Base-by-base conservation (phyloP, 306 rosid genomes). In the Lotus japonicus region DNA sequence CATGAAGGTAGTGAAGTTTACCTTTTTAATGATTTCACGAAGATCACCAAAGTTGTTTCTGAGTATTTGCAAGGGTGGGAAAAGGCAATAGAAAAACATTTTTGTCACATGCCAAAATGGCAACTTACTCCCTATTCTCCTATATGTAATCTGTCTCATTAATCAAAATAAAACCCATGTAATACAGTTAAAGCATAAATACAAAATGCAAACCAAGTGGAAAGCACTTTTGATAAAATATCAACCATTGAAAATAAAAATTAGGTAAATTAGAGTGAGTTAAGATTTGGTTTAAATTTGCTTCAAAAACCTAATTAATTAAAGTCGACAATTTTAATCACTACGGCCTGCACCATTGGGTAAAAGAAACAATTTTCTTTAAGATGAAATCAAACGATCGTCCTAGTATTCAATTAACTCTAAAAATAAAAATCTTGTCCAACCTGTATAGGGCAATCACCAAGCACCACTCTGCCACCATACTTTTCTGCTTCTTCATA, bases 361-460 rank as follows among this genome's bases (percentile, higher is more conserved):
- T n/a, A n/a, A n/a, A n/a, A n/a, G n/a, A n/a, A n/a, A n/a, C n/a
- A 28, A 4, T 13, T 13, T 12, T 7, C 36, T 44, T 36, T n/a
- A 19, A 41, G 9, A 66, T 44, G 28, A 38, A 38, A 38, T 38
- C 42, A 38, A 9, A 38, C 7, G 42, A 35, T 38, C 42, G 7
- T 38, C 42, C 11, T 3, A 38, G 42, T 7, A 38, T 8, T 38
- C 7, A 35, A 0, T 0, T 7, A 38, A 38, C 42, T 52, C 56
- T 55, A 52, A 11, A 66, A 57, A 42, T 23, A 28, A 44, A 71
- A n/a, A 70, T 33, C 36, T 56, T 64, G 68, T 33, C 81, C 70
- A 77, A 94, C 99, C 92, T 90, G 89, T 62, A 90, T 94, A 5
- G 99, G 99, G 16, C 97, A 96, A 77, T 94, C 99, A 23, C 99